Percentiles rank a stretch among this genome's conserved stretches.
Evolutionary conservation across 768 basidiomycete genomes (phyloP).

Genomic region (Mycena polygramma): DNA sequence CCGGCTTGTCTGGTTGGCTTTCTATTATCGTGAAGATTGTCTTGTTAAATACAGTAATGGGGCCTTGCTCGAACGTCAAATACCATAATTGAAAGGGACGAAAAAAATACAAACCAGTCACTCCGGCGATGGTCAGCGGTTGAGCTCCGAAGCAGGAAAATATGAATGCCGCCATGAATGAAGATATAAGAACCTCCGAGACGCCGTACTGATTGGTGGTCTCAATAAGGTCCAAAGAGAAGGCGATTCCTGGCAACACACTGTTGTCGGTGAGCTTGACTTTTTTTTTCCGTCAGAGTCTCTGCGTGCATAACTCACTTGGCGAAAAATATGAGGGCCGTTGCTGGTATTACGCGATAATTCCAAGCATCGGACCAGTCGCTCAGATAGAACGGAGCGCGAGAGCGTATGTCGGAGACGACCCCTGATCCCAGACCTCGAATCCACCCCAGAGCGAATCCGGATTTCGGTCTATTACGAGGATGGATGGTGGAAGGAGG

Average conservation of each 20-base stretch:
- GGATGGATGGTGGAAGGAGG: conserved; percentile 31
- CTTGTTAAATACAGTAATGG: conserved; percentile 94
- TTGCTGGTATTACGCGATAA: conserved; percentile 90
- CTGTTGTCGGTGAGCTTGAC: conserved; percentile 48
- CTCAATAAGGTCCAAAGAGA: conserved; percentile 92
- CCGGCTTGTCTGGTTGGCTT: conserved; percentile 68
- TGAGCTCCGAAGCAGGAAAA: conserved; percentile 92
- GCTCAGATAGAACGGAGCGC: conserved; percentile 83
- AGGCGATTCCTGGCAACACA: conserved; percentile 92
- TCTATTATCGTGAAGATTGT: conserved; percentile 85
- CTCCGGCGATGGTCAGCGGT: conserved; percentile 92
- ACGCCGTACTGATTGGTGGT: conserved; percentile 93
- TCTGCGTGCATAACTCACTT: conserved; percentile 65
- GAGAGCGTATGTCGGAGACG: conserved; percentile 73
- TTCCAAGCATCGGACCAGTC: conserved; percentile 96
- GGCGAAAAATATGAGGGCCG: conserved; percentile 87
- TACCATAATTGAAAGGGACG: conserved; percentile 1
- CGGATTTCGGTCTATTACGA: conserved; percentile 21
- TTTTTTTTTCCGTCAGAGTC: background rate
- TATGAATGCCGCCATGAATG: conserved; percentile 91
- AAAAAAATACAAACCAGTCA: conserved; percentile 69
- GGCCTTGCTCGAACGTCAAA: conserved; percentile 60
- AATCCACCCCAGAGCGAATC: conserved; percentile 37
- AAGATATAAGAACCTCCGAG: conserved; percentile 83
- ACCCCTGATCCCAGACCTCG: conserved; percentile 71